Percentiles rank a stretch among this genome's conserved stretches.
These are phyloP conservation scores for Colletotrichum sp. DNA, from an alignment of 2,329 filamentous ascomycete genomes.

Conservation along the genomic window DNA sequence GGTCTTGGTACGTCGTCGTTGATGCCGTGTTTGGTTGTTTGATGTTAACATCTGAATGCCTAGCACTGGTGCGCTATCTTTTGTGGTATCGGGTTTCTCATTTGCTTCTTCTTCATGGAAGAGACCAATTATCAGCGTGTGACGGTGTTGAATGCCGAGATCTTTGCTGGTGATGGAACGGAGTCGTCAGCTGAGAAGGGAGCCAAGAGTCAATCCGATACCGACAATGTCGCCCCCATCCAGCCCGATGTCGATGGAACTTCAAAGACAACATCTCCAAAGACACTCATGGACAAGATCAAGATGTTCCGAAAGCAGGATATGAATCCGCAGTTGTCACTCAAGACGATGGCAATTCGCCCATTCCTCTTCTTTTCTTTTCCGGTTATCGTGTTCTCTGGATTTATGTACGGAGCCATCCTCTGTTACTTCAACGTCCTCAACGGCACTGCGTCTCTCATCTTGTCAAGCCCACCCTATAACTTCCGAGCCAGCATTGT, in stretches of 20 bases:
- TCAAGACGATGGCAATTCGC: not conserved
- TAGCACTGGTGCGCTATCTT: constrained; percentile 34
- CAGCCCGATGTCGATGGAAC: not conserved
- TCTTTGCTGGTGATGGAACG: not conserved
- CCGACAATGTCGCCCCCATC: not conserved
- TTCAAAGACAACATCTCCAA: not conserved
- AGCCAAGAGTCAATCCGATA: not conserved
- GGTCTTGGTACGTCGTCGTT: constrained; percentile 26
- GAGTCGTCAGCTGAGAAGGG: not conserved
- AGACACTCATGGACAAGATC: not conserved
- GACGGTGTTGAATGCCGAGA: constrained; percentile 23
- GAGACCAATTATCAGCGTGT: constrained; percentile 53
- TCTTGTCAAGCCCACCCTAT: constrained; percentile 41
- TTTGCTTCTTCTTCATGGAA: constrained; percentile 57
- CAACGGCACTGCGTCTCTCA: constrained; percentile 47
- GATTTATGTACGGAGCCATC: constrained; percentile 47
- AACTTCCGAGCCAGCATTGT: constrained; percentile 43
- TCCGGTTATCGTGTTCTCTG: constrained; percentile 46
- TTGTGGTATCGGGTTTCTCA: constrained; percentile 30
- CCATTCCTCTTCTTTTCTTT: not conserved
- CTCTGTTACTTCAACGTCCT: constrained; percentile 49
- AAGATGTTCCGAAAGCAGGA: not conserved
- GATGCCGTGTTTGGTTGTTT: accelerated
- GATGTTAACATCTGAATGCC: not conserved
- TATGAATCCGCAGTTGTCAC: not conserved